Base-by-base conservation (phyloP, 768 basidiomycete species). In the Mycena kentingensis region DNA sequence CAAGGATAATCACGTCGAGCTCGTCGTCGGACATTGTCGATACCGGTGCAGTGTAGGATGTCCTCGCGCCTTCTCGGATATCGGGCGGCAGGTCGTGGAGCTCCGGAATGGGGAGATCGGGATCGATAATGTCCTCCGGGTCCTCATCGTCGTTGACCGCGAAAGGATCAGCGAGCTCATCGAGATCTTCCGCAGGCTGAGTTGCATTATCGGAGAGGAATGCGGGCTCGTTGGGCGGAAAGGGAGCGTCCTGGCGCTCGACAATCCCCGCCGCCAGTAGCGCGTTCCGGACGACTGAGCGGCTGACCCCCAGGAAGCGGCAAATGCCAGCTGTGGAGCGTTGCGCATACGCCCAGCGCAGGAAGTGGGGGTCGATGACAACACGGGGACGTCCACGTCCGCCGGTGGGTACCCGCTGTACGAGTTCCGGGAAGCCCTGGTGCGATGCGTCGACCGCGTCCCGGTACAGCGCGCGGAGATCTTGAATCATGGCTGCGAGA, bases 361-460 rank as follows among this genome's bases (percentile, higher is more conserved):
- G 57, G 38, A 69, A 57, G 3, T 55, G 28, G 3, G 51, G 55
- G 35, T 71, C 60, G 16, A 70, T 67, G 7, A 63, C 58, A 2
- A 68, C 52, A 11, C 62, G 49, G 3, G 69, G 69, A 5, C 64
- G 59, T 1, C 69, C 68, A 10, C 37, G 55, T 18, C 37, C 19
- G 11, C 60, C 59, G 15, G 60, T 61, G n/a, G 21, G 44, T 15
- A 27, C 34, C 12, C 13, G 15, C 22, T 46, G 34, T 3, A 39
- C 29, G 24, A 32, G 26, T 4, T 28, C 13, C 11, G 44, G 44
- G 5, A 16, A 28, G 28, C 44, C 44, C 13, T 46, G 44, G 21
- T 46, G 44, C 6, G 44, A 46, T 12, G 44, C 44, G 19, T 46
- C 44, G 27, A 46, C 29, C 12, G 25, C 16, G 5, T 27, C 44